A percentile compares a stretch with the other conserved stretches of the same genome.
Conservation (phyloP, 495 filamentous ascomycete genomes). For the Penicillium ochrochloron region DNA sequence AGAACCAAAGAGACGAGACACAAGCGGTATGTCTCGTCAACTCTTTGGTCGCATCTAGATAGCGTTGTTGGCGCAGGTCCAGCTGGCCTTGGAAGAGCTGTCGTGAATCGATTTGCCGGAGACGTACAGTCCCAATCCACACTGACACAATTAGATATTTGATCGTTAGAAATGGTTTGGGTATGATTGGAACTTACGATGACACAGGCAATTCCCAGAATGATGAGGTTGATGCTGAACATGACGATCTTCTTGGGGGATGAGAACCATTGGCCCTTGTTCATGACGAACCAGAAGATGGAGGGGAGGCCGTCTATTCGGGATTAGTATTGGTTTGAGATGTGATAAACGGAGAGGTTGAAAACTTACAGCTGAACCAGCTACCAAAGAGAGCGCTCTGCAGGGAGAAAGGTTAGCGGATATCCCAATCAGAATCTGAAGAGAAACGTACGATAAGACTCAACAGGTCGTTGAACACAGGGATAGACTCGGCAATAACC, state of each 20-base stretch:
- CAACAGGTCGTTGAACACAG: constrained; percentile 68
- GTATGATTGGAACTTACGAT: constrained; percentile 31
- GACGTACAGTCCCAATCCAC: constrained; percentile 45
- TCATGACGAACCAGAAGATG: constrained; percentile 53
- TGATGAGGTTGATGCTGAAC: constrained; percentile 50
- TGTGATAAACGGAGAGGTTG: not conserved
- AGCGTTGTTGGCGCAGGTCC: constrained; percentile 41
- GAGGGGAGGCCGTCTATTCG: constrained; percentile 38
- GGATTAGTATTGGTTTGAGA: constrained; percentile 8
- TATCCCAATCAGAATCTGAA: too few species aligned
- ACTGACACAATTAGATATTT: constrained; percentile 29
- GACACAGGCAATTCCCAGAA: constrained; percentile 54
- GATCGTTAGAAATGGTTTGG: not conserved
- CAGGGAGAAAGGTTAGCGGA: constrained; percentile 18
- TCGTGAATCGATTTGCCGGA: constrained; percentile 44
- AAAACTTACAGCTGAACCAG: constrained; percentile 46
- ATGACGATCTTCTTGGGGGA: constrained; percentile 50
- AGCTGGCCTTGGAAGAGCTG: constrained; percentile 34
- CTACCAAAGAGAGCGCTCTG: constrained; percentile 40
- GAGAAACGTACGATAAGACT: constrained; percentile 34
- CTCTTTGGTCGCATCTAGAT: constrained; percentile 1
- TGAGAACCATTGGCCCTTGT: constrained; percentile 52
- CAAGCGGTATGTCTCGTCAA: not conserved
- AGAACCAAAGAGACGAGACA: not conserved
- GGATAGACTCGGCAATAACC: constrained; percentile 72